Evolutionary conservation across 345 rosid species (phyloP), one percentile per base, ranked within the genome.

Genomic region (Pistacia integerrima): DNA sequence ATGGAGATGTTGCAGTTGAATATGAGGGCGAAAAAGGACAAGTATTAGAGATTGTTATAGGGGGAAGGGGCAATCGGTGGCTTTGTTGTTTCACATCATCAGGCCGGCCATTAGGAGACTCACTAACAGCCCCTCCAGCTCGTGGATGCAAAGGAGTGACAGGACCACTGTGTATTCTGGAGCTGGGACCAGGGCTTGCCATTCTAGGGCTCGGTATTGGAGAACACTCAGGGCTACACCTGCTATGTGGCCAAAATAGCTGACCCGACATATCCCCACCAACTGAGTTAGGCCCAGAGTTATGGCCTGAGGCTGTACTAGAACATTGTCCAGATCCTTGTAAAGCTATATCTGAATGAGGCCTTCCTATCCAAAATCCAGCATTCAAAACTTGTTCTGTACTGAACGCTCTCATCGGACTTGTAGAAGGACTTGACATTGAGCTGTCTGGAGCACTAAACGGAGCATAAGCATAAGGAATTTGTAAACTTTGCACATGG

Each of bases 181-280:
- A 96, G 84, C 97, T 83, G 73, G 99, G 98, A 78, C 97, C 99
- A 64, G 99, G 98, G 64, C 99, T 96, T 12, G 97, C 86, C 98
- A 96, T 89, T 84, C 94, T 90, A 54, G 99, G 98, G 74, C 99
- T 96, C 52, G 97, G 98, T 70, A 85, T 85, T 10, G 99, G 98
- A 36, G 99, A 96, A 82, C 90, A 91, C 85, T 96, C 99, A 49
- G 97, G 95, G 85, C 99, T 96, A 83, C 97, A 89, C 87, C 97
- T 84, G 84, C 94, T 94, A 49, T 91, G 96, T 7, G 88, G 97
- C 99, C 98, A 91, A 86, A 96, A 91, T 69, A 91, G 81, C 85
- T 90, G 97, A 58, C 95, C 87, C 46, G 94, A 83, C 93, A 91
- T 84, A 80, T 93, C 98, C 76, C 97, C 98, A 80, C 97, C 99